Base-by-base conservation (phyloP, 176 grass and related monocot species). In the Aegilops sharonensis region DNA sequence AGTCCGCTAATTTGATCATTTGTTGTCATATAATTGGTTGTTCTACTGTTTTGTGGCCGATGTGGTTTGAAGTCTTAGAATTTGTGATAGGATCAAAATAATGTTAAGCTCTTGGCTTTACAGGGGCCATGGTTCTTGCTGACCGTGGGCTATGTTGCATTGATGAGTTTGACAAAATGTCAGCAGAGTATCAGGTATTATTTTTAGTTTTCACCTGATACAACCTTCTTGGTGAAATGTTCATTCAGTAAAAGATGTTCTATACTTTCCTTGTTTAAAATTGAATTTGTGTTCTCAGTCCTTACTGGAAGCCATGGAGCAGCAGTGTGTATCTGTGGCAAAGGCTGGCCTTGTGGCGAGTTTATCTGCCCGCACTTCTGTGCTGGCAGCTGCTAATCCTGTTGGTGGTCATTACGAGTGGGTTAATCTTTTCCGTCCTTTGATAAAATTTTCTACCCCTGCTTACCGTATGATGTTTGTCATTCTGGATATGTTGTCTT, bases 91-190 rank as follows among this genome's bases (percentile, higher is more conserved):
- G 27, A 50, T 39, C 42, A 59, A 89, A 36, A 68, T 83, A 62
- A 68, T n/a, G 3, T 40, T 69, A 76, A 64, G 40, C 8, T 27
- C 40, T 83, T 78, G 61, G 31, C 12, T 72, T 72, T 45, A 82
- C 90, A 98, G 96, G 96, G 81, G 96, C 96, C 56, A 95, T 95
- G 90, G 93, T 98, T 12, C 91, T 98, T 81, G 96, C 96, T 86
- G 96, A 98, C 59, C 93, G 91, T 84, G 96, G 96, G 31, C 42
- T 95, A 88, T 98, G 96, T 64, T 95, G 96, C 39, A 95, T 98
- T 54, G 96, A 98, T 65, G 96, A 98, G 68, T 98, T 98, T 70
- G 96, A 98, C 73, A 98, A 98, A 95, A 95, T 98, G 93, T 91
- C 85, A 43, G 86, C 93, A 73, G 93, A 98, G 72, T 92, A 98